Conservation (phyloP, 2,329 filamentous ascomycete species). For the Fusarium sacchari region DNA sequence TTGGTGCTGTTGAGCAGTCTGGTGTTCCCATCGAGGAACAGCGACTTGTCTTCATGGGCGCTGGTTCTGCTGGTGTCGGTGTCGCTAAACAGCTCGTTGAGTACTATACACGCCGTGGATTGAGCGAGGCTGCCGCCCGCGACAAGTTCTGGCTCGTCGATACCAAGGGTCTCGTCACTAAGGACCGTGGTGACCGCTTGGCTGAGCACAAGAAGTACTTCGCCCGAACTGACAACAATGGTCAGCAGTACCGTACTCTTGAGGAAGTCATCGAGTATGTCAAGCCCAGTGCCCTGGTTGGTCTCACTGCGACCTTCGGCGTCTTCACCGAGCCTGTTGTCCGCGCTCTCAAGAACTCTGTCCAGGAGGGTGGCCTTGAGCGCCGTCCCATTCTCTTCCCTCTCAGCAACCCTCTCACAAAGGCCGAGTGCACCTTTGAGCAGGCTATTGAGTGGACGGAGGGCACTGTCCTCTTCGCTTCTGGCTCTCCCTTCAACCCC, state of each 20-base stretch:
- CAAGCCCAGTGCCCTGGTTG: constrained; percentile 93
- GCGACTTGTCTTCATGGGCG: constrained; percentile 94
- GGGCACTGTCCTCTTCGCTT: constrained; percentile 91
- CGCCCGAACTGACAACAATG: constrained; percentile 71
- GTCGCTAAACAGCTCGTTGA: constrained; percentile 98
- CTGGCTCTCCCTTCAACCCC: constrained; percentile 88
- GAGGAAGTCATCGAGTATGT: constrained; percentile 95
- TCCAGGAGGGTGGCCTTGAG: constrained; percentile 72
- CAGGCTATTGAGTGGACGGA: constrained; percentile 92
- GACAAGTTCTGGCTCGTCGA: constrained; percentile 98
- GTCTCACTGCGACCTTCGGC: constrained; percentile 92
- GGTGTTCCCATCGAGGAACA: constrained; percentile 89
- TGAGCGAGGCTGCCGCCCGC: constrained; percentile 86
- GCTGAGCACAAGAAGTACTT: constrained; percentile 88
- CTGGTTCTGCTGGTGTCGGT: constrained; percentile 94
- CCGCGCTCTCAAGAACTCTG: constrained; percentile 72
- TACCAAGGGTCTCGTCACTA: constrained; percentile 93
- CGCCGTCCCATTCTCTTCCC: constrained; percentile 93
- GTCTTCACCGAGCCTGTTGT: constrained; percentile 92
- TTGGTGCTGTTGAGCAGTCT: constrained; percentile 82
- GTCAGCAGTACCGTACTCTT: constrained; percentile 78
- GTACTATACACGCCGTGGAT: constrained; percentile 92
- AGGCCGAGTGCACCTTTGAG: constrained; percentile 98
- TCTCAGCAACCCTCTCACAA: constrained; percentile 93
- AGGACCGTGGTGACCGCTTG: constrained; percentile 91